Evolutionary conservation across 2,329 filamentous ascomycete genomes (phyloP).

Genomic region (Apiospora hydei): DNA sequence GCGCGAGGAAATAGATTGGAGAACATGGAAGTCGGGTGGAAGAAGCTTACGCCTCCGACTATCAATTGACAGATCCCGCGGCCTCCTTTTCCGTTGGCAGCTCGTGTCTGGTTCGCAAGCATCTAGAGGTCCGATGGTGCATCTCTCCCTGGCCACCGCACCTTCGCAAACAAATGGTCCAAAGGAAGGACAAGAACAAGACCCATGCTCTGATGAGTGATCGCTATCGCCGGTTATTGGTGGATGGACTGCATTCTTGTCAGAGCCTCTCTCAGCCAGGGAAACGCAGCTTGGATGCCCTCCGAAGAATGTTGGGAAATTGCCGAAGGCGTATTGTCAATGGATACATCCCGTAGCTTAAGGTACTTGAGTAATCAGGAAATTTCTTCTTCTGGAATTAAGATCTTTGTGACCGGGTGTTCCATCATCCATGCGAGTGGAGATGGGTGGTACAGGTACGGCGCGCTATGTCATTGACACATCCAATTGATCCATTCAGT

Average conservation of each 20-base stretch:
- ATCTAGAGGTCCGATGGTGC: not conserved
- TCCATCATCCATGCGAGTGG: constrained; percentile 19
- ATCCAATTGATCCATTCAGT: not conserved
- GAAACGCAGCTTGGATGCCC: not conserved
- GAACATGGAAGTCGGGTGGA: not conserved
- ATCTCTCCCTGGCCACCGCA: not conserved
- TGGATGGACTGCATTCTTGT: not conserved
- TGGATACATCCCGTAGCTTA: constrained; percentile 5
- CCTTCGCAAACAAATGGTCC: not conserved
- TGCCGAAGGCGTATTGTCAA: constrained; percentile 11
- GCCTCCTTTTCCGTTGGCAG: not conserved
- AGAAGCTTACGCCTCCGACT: not conserved
- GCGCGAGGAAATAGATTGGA: constrained; percentile 2
- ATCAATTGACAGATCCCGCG: constrained; percentile 12
- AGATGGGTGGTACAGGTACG: not conserved
- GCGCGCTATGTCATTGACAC: constrained; percentile 18
- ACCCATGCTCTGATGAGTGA: not conserved
- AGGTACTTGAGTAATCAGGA: constrained; percentile 13
- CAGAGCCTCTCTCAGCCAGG: not conserved
- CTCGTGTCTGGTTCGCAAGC: not conserved
- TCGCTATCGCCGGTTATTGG: not conserved
- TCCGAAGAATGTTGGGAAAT: constrained; percentile 24
- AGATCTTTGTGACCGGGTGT: constrained; percentile 18
- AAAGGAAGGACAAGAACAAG: not conserved
- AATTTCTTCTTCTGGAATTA: constrained; percentile 18